Evolutionary conservation across 495 filamentous ascomycete species (phyloP).

Genomic region (Evansstolkia leycettana): DNA sequence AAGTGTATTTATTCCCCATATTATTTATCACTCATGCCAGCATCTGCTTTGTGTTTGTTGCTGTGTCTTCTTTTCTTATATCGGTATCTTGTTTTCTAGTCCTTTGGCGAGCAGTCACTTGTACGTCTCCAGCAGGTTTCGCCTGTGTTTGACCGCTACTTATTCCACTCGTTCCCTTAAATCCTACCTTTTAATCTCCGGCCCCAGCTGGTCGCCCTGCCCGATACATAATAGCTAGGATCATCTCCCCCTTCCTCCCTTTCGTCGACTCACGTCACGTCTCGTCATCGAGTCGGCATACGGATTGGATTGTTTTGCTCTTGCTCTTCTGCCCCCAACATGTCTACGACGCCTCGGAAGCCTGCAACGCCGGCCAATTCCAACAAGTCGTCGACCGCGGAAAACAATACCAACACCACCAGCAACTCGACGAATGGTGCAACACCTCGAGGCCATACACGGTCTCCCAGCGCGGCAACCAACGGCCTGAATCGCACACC

Average conservation of each 20-base stretch:
- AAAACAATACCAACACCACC: too few relatives aligned
- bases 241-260: slow-evolving; percentile 1
- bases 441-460: slow-evolving; percentile 28
- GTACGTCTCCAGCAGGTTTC: neutral
- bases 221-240: neutral
- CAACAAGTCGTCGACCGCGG: slow-evolving; percentile 26
- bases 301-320: neutral
- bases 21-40: neutral
- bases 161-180: slow-evolving; percentile 13
- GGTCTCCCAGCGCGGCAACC: slow-evolving; percentile 27
- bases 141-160: slow-evolving; percentile 23
- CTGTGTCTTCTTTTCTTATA: neutral
- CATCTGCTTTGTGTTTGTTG: neutral
- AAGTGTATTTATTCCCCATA: neutral
- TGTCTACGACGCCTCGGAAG: slow-evolving; percentile 35
- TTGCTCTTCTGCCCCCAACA: slow-evolving; percentile 8
- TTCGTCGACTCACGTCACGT: slow-evolving; percentile 14
- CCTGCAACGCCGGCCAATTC: slow-evolving; percentile 27
- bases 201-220: slow-evolving; percentile 11
- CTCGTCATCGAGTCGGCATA: neutral
- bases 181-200: slow-evolving; percentile 17
- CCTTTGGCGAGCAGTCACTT: neutral
- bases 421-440: slow-evolving; percentile 22
- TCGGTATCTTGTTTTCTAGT: neutral
- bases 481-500: slow-evolving; percentile 31